Evolutionary conservation across 2,329 filamentous ascomycete species (phyloP).

Genomic region (Delphinella strobiligena): DNA sequence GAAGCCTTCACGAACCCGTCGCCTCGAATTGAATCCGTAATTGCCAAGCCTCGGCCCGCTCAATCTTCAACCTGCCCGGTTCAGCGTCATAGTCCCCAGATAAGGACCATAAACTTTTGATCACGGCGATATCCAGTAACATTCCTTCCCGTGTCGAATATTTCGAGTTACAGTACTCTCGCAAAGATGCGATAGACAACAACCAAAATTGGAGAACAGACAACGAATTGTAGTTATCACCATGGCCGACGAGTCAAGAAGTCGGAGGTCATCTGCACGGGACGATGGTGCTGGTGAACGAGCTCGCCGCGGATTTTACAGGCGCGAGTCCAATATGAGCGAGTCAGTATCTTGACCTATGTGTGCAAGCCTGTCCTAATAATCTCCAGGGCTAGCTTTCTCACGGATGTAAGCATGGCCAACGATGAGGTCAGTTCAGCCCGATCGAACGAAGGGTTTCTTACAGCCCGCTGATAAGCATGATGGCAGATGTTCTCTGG

Average conservation of each 20-base stretch:
- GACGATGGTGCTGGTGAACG: conserved; percentile 10
- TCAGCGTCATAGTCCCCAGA: no score
- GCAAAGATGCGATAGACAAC: no score
- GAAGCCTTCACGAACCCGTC: no score
- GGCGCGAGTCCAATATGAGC: conserved; percentile 58
- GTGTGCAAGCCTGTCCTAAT: conserved; percentile 7
- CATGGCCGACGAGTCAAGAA: conserved; percentile 8
- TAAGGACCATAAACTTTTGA: no score
- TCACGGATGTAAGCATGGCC: conserved; percentile 97
- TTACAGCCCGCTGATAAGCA: not conserved
- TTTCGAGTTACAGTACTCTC: no score
- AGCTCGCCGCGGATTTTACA: conserved; percentile 34
- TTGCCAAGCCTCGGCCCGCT: no score
- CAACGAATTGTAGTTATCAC: not conserved
- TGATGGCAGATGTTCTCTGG: conserved; percentile 66
- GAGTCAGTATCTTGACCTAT: conserved; percentile 28
- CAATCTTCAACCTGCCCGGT: no score
- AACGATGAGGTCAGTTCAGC: conserved; percentile 63
- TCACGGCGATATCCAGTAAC: no score
- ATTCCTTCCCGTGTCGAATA: no score
- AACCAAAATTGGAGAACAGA: not conserved
- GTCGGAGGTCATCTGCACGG: conserved; percentile 8
- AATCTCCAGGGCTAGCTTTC: conserved; percentile 51
- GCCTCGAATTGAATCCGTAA: no score
- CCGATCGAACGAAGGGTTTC: conserved; percentile 4